phyloP scores from a whole-genome alignment of 495 filamentous ascomycete genomes.

The Terfezia claveryi region DNA sequence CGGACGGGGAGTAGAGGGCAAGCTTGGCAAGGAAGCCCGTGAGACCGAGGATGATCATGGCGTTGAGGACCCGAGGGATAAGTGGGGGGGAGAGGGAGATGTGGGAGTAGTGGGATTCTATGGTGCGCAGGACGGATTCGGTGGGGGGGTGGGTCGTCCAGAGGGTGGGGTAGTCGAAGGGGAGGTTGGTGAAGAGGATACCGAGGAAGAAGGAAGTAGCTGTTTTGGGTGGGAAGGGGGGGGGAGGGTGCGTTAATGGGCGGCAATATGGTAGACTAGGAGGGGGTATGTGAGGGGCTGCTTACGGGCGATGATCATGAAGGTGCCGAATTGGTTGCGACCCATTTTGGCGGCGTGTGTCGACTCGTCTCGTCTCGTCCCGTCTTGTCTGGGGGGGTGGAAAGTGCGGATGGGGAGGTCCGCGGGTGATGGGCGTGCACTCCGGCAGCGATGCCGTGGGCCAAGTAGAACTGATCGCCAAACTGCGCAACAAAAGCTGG shows the following conservation, averaged over 20 bases:
- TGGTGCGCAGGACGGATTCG: slow-evolving; percentile 9
- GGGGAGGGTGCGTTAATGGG: slow-evolving; percentile 3
- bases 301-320: slow-evolving; percentile 86
- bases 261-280: not conserved
- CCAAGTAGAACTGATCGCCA: too few relatives aligned
- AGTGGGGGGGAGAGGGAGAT: slow-evolving; percentile 71
- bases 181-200: slow-evolving; percentile 89
- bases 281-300: not conserved
- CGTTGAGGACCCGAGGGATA: slow-evolving; percentile 81
- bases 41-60: slow-evolving; percentile 70
- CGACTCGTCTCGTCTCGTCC: too few relatives aligned
- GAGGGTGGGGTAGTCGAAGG: slow-evolving; percentile 93
- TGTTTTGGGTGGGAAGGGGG: slow-evolving; percentile 17
- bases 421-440: too few relatives aligned
- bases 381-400: too few relatives aligned
- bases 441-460: too few relatives aligned
- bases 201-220: slow-evolving; percentile 92
- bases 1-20: slow-evolving; percentile 58
- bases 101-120: slow-evolving; percentile 71
- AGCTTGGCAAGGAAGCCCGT: slow-evolving; percentile 69
- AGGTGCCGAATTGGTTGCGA: slow-evolving; percentile 51
- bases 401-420: too few relatives aligned
- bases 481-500: too few relatives aligned
- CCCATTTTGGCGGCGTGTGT: not conserved
- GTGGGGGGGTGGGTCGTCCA: slow-evolving; percentile 29